Evolutionary conservation across 768 basidiomycete genomes (phyloP).

Genomic region (Suillus paluster): DNA sequence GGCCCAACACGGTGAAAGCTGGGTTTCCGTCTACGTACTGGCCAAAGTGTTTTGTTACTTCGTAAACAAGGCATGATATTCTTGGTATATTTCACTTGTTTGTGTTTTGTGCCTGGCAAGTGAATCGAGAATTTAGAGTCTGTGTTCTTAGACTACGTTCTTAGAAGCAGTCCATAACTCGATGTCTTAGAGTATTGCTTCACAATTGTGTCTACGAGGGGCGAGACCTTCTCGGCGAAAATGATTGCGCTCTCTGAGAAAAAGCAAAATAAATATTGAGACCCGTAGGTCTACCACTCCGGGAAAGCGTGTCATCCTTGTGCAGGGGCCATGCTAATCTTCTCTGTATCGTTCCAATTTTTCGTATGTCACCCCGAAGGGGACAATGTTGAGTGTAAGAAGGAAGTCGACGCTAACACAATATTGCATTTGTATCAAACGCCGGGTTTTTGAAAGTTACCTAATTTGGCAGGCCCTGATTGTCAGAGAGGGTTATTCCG

Average conservation of each 20-base stretch:
- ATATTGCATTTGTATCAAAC: background rate
- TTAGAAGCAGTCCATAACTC: too few relatives aligned
- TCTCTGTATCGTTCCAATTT: conserved; percentile 99
- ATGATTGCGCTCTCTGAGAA: conserved; percentile 8
- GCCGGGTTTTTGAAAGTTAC: background rate
- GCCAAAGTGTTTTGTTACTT: background rate
- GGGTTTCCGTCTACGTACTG: background rate
- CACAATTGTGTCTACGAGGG: too few relatives aligned
- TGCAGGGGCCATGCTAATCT: conserved; percentile 99
- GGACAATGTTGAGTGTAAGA: conserved; percentile 45
- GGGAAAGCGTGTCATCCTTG: conserved; percentile 99
- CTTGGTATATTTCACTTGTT: background rate
- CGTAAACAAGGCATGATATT: background rate
- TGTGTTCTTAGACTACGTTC: too few relatives aligned
- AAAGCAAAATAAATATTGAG: conserved; percentile 42
- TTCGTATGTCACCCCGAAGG: conserved; percentile 95
- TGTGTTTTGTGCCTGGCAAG: background rate
- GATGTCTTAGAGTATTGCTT: too few relatives aligned
- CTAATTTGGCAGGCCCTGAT: too few relatives aligned
- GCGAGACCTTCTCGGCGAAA: too few relatives aligned
- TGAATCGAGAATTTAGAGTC: too few relatives aligned
- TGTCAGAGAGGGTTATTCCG: too few relatives aligned
- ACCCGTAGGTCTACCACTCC: conserved; percentile 75
- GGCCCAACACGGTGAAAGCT: background rate
- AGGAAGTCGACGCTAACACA: conserved; percentile 6